phyloP scores from a whole-genome alignment of 257 asterid species.

The Catharanthus roseus region DNA sequence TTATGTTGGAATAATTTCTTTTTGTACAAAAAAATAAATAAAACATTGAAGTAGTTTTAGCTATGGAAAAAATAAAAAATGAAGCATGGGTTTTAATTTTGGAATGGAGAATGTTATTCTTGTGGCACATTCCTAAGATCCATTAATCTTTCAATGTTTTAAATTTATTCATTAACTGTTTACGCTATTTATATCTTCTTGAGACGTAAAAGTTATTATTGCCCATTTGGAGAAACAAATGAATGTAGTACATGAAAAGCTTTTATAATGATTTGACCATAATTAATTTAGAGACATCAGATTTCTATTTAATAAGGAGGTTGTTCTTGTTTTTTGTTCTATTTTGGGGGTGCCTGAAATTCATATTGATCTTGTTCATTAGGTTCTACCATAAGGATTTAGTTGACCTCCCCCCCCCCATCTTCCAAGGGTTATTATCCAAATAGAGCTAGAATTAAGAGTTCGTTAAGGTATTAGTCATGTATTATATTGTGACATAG shows the following conservation, averaged over 20 bases:
- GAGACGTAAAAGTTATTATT: too few relatives aligned
- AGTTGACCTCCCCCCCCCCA: too few relatives aligned
- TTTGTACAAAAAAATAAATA: too few relatives aligned
- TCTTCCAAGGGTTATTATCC: not conserved
- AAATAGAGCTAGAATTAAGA: not conserved
- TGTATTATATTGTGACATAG: too few relatives aligned
- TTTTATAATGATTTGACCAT: too few relatives aligned
- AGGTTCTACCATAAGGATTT: too few relatives aligned
- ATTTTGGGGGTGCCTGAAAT: too few relatives aligned
- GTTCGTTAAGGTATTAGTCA: not conserved
- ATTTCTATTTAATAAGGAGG: not conserved
- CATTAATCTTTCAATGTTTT: not conserved
- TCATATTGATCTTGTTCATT: too few relatives aligned
- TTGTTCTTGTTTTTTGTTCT: not conserved
- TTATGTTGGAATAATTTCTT: too few relatives aligned
- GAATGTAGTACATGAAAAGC: not conserved
- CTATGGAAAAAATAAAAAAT: not conserved
- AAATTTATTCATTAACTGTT: not conserved
- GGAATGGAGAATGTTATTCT: not conserved
- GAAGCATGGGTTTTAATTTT: not conserved
- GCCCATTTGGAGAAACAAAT: not conserved
- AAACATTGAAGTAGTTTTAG: not conserved
- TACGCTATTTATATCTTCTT: too few relatives aligned
- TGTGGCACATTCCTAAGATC: not conserved
- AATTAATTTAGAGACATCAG: not conserved